Evolutionary conservation across 176 grass and related monocot species (phyloP).

Genomic region (Zoysia pacifica): DNA sequence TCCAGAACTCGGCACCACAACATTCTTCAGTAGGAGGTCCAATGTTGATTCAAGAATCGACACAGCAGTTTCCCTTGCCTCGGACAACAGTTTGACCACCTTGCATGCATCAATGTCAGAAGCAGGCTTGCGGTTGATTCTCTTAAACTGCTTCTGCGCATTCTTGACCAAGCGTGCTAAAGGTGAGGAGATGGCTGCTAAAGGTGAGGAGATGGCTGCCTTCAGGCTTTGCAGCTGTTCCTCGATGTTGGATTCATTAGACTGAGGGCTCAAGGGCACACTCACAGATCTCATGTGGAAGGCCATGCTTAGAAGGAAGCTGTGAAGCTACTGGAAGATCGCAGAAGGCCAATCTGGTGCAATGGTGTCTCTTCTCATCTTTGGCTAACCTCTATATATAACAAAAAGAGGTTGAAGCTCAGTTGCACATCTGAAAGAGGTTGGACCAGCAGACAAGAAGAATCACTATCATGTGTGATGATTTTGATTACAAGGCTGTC

Average conservation of each 20-base stretch:
- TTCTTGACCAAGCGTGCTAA: constrained; percentile 6
- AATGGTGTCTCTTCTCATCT: background rate
- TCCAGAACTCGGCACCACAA: background rate
- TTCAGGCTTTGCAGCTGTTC: constrained; percentile 33
- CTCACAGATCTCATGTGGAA: constrained; percentile 46
- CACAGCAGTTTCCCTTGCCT: constrained; percentile 12
- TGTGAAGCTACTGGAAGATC: background rate
- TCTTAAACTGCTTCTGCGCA: constrained; percentile 38
- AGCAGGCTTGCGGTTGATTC: background rate
- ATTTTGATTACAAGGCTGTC: no score
- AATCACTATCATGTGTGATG: no score
- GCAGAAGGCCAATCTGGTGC: background rate
- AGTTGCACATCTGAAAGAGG: background rate
- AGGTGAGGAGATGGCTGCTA: background rate
- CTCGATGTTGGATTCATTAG: background rate
- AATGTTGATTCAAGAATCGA: constrained; percentile 33
- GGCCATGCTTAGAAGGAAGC: constrained; percentile 38
- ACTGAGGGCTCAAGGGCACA: constrained; percentile 27
- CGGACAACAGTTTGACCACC: constrained; percentile 13
- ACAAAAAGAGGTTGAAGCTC: background rate
- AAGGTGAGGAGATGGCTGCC: constrained; percentile 2
- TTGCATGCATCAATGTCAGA: background rate
- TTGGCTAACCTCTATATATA: constrained; percentile 21
- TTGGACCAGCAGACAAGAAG: no score
- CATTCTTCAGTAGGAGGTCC: constrained; percentile 7